phyloP scores from a whole-genome alignment of 2,329 filamentous ascomycete genomes.

The Colletotrichum falcatum region DNA sequence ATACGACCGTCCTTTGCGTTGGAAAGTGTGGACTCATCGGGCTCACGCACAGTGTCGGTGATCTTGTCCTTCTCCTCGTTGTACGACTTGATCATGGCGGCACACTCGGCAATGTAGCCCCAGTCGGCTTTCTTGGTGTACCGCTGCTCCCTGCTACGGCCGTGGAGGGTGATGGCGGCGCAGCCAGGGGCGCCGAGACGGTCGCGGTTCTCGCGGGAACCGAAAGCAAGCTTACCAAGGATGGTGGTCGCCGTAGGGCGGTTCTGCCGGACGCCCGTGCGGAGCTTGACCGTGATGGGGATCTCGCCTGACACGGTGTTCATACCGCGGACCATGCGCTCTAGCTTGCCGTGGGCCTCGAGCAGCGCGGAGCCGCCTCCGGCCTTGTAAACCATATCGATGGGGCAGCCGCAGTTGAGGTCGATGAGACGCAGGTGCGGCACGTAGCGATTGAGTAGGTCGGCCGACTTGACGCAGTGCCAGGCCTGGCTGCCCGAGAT shows the following conservation, averaged over 20 bases:
- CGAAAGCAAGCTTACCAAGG: slow-evolving; percentile 85
- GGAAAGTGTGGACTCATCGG: slow-evolving; percentile 79
- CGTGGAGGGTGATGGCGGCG: slow-evolving; percentile 95
- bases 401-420: slow-evolving; percentile 96
- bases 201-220: slow-evolving; percentile 77
- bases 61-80: slow-evolving; percentile 75
- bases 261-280: slow-evolving; percentile 87
- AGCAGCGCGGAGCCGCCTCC: slow-evolving; percentile 93
- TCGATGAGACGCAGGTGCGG: slow-evolving; percentile 92
- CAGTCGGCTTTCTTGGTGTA: slow-evolving; percentile 95
- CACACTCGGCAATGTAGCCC: slow-evolving; percentile 92
- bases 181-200: slow-evolving; percentile 82
- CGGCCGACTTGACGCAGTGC: slow-evolving; percentile 88
- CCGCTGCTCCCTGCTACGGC: slow-evolving; percentile 91
- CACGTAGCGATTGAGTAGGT: slow-evolving; percentile 80
- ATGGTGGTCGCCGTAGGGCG: slow-evolving; percentile 84
- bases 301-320: slow-evolving; percentile 90
- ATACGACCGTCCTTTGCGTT: slow-evolving; percentile 75
- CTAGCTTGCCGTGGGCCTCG: slow-evolving; percentile 87
- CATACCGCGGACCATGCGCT: slow-evolving; percentile 97
- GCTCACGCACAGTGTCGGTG: slow-evolving; percentile 81
- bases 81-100: slow-evolving; percentile 84
- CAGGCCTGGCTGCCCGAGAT: slow-evolving; percentile 94
- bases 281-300: slow-evolving; percentile 94
- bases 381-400: slow-evolving; percentile 90